Evolutionary conservation across 169 alveolate genomes (phyloP).

Genomic region (Plasmodium falciparum): DNA sequence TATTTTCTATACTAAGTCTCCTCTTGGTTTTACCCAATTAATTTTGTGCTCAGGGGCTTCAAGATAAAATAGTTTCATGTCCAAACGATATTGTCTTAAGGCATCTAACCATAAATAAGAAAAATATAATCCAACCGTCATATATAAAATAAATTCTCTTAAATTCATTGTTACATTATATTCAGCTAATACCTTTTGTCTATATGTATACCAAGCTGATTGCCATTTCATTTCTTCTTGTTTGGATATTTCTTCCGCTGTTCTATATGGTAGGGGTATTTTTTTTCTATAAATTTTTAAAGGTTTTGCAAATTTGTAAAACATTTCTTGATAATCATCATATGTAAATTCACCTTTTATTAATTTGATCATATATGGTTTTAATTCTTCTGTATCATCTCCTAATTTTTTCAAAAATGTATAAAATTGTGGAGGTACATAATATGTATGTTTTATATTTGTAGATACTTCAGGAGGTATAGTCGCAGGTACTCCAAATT

Average conservation of each 20-base stretch:
- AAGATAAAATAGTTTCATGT: conserved; percentile 91
- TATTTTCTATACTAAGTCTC: conserved; percentile 83
- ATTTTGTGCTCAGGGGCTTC: conserved; percentile 93
- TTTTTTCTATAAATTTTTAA: conserved; percentile 89
- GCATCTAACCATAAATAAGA: conserved; percentile 85
- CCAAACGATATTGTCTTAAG: conserved; percentile 85
- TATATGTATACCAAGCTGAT: conserved; percentile 90
- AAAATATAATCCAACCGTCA: conserved; percentile 85
- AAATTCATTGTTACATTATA: conserved; percentile 84
- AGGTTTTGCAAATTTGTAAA: conserved; percentile 92
- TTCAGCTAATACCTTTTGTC: conserved; percentile 89
- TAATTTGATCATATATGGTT: conserved; percentile 90
- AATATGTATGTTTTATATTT: conserved; percentile 84
- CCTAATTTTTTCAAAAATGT: conserved; percentile 92
- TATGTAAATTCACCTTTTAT: conserved; percentile 88
- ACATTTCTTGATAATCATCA: conserved; percentile 93
- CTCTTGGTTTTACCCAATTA: conserved; percentile 93
- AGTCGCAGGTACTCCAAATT: conserved; percentile 84
- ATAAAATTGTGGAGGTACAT: conserved; percentile 93
- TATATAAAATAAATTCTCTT: conserved; percentile 87
- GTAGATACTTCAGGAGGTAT: conserved; percentile 87
- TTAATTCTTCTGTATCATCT: conserved; percentile 91
- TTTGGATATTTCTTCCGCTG: conserved; percentile 85
- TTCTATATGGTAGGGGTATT: conserved; percentile 91
- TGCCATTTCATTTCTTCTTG: conserved; percentile 89